Percentiles rank a stretch among this genome's conserved stretches.
Evolutionary conservation across 768 basidiomycete species (phyloP).

Genomic region (Rubroboletus satanas): DNA sequence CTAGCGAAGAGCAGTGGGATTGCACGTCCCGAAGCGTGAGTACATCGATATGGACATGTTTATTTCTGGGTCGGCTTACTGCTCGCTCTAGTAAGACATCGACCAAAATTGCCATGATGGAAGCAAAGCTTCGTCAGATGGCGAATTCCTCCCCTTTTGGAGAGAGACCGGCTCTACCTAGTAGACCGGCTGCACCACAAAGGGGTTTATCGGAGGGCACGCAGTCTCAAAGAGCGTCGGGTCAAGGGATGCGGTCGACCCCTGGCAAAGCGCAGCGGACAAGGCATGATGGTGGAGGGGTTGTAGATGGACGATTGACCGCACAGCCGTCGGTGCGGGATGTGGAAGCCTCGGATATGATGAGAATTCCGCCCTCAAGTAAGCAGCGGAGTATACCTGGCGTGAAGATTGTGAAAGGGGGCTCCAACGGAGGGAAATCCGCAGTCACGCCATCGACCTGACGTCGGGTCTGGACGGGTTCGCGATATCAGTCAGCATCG

Average conservation of each 20-base stretch:
- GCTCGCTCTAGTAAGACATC: constrained; percentile 50
- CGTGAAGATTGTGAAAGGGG: constrained; percentile 30
- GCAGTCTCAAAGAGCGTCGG: background rate
- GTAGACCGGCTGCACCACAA: constrained; percentile 13
- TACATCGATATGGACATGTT: constrained; percentile 1
- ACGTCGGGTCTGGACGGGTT: constrained; percentile 4
- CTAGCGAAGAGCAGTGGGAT: constrained; percentile 70
- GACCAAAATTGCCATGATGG: constrained; percentile 92
- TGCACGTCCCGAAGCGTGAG: constrained; percentile 48
- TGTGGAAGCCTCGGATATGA: constrained; percentile 14
- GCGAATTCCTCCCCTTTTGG: constrained; percentile 33
- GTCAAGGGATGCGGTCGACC: background rate
- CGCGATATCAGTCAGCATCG: background rate
- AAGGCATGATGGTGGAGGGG: background rate
- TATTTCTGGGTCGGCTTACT: constrained; percentile 9
- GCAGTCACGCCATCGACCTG: constrained; percentile 4
- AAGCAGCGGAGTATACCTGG: constrained; percentile 31
- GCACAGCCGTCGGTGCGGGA: constrained; percentile 1
- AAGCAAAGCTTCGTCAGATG: constrained; percentile 89
- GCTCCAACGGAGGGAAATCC: constrained; percentile 13
- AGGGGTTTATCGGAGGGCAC: background rate
- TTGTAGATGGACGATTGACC: background rate
- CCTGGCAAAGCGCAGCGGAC: background rate
- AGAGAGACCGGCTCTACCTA: constrained; percentile 22
- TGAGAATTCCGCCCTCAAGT: constrained; percentile 10